These are phyloP conservation scores for Cladosporium sp. DNA, from an alignment of 2,329 filamentous ascomycete genomes.

Conservation along the genomic window DNA sequence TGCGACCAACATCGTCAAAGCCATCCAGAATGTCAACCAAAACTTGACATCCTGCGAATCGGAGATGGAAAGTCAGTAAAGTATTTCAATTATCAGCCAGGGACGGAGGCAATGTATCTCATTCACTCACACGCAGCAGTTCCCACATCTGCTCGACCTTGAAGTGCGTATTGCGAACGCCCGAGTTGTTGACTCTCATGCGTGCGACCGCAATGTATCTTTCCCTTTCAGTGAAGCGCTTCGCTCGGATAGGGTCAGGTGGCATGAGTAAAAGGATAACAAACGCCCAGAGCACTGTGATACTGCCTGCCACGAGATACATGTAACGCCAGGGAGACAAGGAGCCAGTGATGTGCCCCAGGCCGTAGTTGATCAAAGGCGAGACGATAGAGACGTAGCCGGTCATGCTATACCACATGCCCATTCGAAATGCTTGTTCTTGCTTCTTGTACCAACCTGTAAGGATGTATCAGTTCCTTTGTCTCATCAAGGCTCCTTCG, in stretches of 20 bases:
- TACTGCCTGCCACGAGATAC: conserved; percentile 39
- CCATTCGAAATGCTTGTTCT: conserved; percentile 27
- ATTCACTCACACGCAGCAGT: conserved; percentile 10
- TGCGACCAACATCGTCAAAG: conserved; percentile 40
- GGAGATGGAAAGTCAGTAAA: too few relatives aligned
- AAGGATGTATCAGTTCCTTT: neutral
- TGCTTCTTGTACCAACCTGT: conserved; percentile 25
- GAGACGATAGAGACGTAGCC: conserved; percentile 45
- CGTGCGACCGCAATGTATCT: conserved; percentile 26
- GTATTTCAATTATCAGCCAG: neutral
- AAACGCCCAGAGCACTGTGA: conserved; percentile 41
- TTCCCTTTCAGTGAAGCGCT: conserved; percentile 36
- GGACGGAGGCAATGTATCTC: too few relatives aligned
- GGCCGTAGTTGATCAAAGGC: conserved; percentile 46
- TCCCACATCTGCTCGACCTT: conserved; percentile 43
- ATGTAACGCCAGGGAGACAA: conserved; percentile 36
- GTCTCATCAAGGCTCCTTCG: too few relatives aligned
- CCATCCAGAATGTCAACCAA: conserved; percentile 39
- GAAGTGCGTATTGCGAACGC: conserved; percentile 40
- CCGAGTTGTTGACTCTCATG: conserved; percentile 26
- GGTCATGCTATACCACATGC: conserved; percentile 34
- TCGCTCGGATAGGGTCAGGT: conserved; percentile 39
- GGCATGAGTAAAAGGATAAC: conserved; percentile 39
- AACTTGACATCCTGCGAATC: conserved; percentile 30
- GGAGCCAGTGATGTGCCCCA: conserved; percentile 41